Evolutionary conservation across 495 filamentous ascomycete species (phyloP).

Genomic region (Talaromyces liani): DNA sequence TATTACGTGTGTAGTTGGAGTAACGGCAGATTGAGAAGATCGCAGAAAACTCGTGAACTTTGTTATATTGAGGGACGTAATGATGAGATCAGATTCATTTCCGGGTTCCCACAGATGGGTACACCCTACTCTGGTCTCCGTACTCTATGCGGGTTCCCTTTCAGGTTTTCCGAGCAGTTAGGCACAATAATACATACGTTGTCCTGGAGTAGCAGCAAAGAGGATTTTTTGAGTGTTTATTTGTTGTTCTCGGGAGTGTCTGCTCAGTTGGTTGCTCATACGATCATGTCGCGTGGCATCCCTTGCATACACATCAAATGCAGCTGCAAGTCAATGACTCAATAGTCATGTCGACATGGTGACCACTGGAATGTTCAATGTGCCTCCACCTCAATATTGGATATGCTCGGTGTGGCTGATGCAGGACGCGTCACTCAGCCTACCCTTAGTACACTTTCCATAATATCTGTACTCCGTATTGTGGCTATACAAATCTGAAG

Average conservation of each 20-base stretch:
- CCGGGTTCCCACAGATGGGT: too few relatives aligned
- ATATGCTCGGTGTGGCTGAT: too few relatives aligned
- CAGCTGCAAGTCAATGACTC: background rate
- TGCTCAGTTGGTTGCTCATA: background rate
- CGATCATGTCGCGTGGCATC: background rate
- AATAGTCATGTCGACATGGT: background rate
- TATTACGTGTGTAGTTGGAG: background rate
- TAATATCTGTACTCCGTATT: too few relatives aligned
- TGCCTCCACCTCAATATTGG: background rate
- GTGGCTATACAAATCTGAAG: background rate
- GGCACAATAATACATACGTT: too few relatives aligned
- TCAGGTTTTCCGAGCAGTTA: too few relatives aligned
- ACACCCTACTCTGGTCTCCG: too few relatives aligned
- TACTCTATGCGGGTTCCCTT: too few relatives aligned
- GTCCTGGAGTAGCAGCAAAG: too few relatives aligned
- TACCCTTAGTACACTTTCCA: too few relatives aligned
- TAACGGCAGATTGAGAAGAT: background rate
- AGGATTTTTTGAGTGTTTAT: background rate
- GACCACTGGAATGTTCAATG: background rate
- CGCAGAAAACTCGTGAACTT: background rate
- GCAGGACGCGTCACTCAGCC: too few relatives aligned
- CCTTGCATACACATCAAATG: background rate
- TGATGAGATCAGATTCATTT: constrained; percentile 1
- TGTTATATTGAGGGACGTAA: background rate
- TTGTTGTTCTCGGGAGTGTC: background rate